Base-by-base conservation (phyloP, 1,139 yeast species). In the Scheffersomyces cryptocercus region DNA sequence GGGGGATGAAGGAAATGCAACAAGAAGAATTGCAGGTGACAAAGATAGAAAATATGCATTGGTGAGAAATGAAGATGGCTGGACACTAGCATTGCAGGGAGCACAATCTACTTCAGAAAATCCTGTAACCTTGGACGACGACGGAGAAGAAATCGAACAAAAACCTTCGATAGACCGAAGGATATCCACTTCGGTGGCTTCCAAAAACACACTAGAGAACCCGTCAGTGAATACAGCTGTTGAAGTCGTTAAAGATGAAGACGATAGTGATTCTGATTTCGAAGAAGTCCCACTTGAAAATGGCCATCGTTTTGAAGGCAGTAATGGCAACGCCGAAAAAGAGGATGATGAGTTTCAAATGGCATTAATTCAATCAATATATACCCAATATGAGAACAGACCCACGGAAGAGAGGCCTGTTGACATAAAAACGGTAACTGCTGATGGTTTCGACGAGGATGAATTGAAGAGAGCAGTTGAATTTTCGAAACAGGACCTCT, bases 1-100 rank as follows among this genome's bases (percentile, higher is more conserved):
- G 82, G 88, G 85, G 40, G 89, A 81, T n/a, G 71, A 65, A 39
- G 79, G 79, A 1, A 59, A 72, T 12, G 53, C 58, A 3, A 65
- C 77, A 2, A 67, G 79, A 45, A 72, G 98, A 48, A 79, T 93
- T n/a, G 90, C 97, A 0, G 88, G 97, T 35, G 96, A 89, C 52
- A 82, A 79, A 50, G 89, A 86, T 48, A 73, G 84, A 45, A 85
- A 85, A 51, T 95, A 95, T 56, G 79, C 86, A 36, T 73, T 95
- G 44, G 77, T 85, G 29, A 81, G 86, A 51, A 87, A 85, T 38
- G 88, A 84, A 7, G 85, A 83, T 51, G 99, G 99, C 0, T 93
- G 95, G 91, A 82, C 95, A 0, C 67, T 95, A 35, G 82, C 95
- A 0, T 70, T 93, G 39, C 77, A 73, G 3, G 62, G 69, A 3